Conservation (phyloP, 2,329 filamentous ascomycete species). For the Laburnicola sp. region DNA sequence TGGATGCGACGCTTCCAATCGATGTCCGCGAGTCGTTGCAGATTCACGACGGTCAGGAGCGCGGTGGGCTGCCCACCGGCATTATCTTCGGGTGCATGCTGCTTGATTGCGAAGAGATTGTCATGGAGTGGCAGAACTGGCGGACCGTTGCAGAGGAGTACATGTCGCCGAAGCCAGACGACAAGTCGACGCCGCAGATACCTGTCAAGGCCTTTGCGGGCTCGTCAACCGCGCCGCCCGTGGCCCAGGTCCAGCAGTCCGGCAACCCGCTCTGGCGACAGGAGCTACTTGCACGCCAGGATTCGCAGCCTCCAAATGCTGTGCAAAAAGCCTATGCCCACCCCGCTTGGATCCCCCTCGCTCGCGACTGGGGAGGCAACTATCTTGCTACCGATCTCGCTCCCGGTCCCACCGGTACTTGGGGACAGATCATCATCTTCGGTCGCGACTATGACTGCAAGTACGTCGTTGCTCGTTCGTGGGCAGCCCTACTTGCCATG, state of each 20-base stretch:
- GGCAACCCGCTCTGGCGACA: constrained; percentile 76
- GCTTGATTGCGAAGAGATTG: constrained; percentile 95
- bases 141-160: constrained; percentile 89
- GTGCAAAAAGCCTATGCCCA: constrained; percentile 94
- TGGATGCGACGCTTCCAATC: constrained; percentile 90
- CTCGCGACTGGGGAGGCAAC: constrained; percentile 98
- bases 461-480: constrained; percentile 92
- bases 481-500: constrained; percentile 81
- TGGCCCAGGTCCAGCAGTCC: constrained; percentile 54
- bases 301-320: constrained; percentile 81
- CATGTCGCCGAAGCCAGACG: constrained; percentile 61
- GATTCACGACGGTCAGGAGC: constrained; percentile 95
- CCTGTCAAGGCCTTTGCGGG: constrained; percentile 74
- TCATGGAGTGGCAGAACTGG: constrained; percentile 98
- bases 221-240: constrained; percentile 69
- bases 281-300: constrained; percentile 80
- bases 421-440: constrained; percentile 96
- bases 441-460: constrained; percentile 98
- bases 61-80: constrained; percentile 85
- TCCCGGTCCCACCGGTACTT: constrained; percentile 84
- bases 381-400: constrained; percentile 92
- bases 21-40: constrained; percentile 91
- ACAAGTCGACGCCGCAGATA: constrained; percentile 62
- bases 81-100: constrained; percentile 94
- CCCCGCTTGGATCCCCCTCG: constrained; percentile 91